phyloP scores from a whole-genome alignment of 306 rosid genomes.

The Adenanthera pavonina region DNA sequence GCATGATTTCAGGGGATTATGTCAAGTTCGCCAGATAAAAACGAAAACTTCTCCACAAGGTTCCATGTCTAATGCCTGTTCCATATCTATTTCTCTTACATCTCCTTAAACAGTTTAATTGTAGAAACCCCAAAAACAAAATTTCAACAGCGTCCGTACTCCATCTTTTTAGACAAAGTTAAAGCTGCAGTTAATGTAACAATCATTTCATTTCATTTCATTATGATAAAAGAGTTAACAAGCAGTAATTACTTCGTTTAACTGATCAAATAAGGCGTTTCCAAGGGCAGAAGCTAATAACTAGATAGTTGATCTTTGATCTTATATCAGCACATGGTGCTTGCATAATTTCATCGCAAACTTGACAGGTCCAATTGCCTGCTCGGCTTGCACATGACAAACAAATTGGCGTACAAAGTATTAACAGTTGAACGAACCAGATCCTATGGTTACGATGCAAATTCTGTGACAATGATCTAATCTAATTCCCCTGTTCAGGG shows the following conservation, averaged over 20 bases:
- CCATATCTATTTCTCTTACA: not conserved
- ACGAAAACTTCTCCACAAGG: not conserved
- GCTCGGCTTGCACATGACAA: not conserved
- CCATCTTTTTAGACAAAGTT: not conserved
- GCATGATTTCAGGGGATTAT: constrained; percentile 34
- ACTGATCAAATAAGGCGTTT: not conserved
- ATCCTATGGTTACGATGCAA: not conserved
- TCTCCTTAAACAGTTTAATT: not conserved
- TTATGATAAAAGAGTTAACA: not conserved
- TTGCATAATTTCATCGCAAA: not conserved
- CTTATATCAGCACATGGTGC: not conserved
- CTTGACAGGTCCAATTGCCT: not conserved
- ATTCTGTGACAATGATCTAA: not conserved
- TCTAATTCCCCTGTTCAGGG: not conserved
- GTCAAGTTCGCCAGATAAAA: not conserved
- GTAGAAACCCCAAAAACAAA: not conserved
- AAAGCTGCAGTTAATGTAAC: not conserved
- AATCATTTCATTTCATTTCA: not conserved
- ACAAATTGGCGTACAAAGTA: not conserved
- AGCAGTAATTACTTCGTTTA: not conserved
- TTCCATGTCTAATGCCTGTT: not conserved
- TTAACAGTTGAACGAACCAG: not conserved
- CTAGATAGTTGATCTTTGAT: not conserved
- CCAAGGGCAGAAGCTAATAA: not conserved
- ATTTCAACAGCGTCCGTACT: not conserved